A percentile compares a stretch with the other conserved stretches of the same genome.
These are phyloP conservation scores for Chamaecrista fasciculata DNA, from an alignment of 306 rosid genomes.

Conservation along the genomic window DNA sequence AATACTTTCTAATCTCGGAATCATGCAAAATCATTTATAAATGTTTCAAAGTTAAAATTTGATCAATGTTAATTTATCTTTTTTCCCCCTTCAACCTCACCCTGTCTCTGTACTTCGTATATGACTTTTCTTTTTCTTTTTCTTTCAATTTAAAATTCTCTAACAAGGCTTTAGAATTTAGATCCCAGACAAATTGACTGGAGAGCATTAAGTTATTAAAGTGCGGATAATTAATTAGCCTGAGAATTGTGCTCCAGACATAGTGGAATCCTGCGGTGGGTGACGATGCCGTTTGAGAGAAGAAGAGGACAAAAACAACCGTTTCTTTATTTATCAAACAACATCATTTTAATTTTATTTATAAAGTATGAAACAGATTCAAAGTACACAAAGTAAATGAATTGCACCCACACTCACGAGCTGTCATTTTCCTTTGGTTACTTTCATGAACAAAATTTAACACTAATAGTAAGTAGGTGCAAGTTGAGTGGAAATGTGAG, in stretches of 20 bases:
- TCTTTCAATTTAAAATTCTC: not conserved
- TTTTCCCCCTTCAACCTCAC: too few species aligned
- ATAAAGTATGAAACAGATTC: not conserved
- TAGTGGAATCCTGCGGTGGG: not conserved
- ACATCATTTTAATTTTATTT: not conserved
- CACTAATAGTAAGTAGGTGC: too few species aligned
- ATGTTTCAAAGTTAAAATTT: too few species aligned
- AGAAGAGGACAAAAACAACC: not conserved
- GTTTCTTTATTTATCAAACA: not conserved
- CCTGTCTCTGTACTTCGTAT: too few species aligned
- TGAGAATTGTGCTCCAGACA: not conserved
- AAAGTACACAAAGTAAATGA: not conserved
- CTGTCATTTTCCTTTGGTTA: not conserved
- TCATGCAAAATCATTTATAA: too few species aligned
- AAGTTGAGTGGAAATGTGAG: not conserved
- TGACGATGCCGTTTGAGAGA: not conserved
- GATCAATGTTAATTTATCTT: too few species aligned
- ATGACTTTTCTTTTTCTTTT: not conserved
- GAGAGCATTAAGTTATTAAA: not conserved
- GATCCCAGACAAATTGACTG: not conserved
- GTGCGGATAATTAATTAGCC: not conserved
- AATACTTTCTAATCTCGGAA: too few species aligned
- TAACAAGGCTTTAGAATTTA: not conserved
- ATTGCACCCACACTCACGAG: not conserved
- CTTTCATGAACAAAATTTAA: not conserved